phyloP scores from a whole-genome alignment of 1,284 basidiomycete genomes.

The Thelephora terrestris region DNA sequence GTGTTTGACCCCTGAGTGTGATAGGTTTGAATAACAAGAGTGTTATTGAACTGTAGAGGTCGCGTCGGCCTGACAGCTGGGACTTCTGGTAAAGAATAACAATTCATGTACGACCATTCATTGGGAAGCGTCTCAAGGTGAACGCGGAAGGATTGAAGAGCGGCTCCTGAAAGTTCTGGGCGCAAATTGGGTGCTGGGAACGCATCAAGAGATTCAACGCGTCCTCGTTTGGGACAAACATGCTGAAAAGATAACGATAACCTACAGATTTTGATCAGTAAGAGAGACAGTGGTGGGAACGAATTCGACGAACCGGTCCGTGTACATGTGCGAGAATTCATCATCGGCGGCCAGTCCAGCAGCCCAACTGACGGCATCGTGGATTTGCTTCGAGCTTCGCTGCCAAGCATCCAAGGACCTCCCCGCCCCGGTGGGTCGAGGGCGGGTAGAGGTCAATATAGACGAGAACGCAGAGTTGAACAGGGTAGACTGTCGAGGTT shows the following conservation, averaged over 20 bases:
- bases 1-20: no score
- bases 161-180: neutral
- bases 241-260: no score
- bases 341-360: conserved; percentile 24
- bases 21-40: no score
- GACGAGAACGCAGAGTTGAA: conserved; percentile 21
- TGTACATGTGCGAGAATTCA: conserved; percentile 5
- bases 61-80: conserved; percentile 1
- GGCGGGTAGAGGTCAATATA: conserved; percentile 36
- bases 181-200: neutral
- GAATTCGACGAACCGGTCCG: no score
- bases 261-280: no score
- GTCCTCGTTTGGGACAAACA: neutral
- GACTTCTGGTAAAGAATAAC: neutral
- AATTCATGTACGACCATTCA: neutral
- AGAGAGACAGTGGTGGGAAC: no score
- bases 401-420: conserved; percentile 87
- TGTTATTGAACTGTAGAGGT: no score
- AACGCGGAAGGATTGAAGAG: neutral
- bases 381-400: conserved; percentile 77
- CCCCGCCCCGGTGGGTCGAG: conserved; percentile 55
- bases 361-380: conserved; percentile 38
- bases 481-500: conserved; percentile 8
- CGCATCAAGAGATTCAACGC: neutral
- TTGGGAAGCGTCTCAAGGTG: neutral